These are phyloP conservation scores for Mariannaea elegans DNA, from an alignment of 2,329 filamentous ascomycete species.

Conservation along the genomic window DNA sequence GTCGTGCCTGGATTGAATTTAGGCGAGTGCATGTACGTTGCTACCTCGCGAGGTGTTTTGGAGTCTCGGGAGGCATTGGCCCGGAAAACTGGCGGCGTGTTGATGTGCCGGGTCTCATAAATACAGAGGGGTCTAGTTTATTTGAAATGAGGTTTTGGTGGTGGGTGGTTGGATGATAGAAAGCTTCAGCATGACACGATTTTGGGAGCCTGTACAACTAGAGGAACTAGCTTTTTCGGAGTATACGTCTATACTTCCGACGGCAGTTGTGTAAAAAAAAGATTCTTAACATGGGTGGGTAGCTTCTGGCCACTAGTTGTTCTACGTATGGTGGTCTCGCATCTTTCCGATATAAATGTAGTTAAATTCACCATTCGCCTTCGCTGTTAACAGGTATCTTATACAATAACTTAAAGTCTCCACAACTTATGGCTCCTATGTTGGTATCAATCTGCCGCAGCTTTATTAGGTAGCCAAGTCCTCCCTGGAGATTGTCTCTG, in stretches of 20 bases:
- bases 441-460: constrained; percentile 28
- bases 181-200: constrained; percentile 33
- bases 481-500: constrained; percentile 18
- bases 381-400: constrained; percentile 45
- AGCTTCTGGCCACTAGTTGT: constrained; percentile 22
- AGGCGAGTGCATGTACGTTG: constrained; percentile 84
- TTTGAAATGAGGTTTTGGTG: constrained; percentile 1
- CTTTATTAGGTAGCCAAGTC: constrained; percentile 28
- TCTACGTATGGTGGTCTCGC: constrained; percentile 15
- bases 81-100: constrained; percentile 80
- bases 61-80: constrained; percentile 86
- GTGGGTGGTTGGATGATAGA: constrained; percentile 16
- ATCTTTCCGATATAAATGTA: constrained; percentile 28
- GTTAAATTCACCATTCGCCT: constrained; percentile 43
- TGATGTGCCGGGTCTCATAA: constrained; percentile 75
- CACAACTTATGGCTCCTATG: constrained; percentile 28
- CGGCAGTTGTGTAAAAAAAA: constrained; percentile 34
- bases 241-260: background rate
- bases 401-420: constrained; percentile 38
- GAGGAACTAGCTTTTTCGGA: constrained; percentile 25
- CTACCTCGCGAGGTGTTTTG: constrained; percentile 79
- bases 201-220: constrained; percentile 39
- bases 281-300: constrained; percentile 26
- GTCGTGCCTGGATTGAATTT: constrained; percentile 78
- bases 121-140: background rate